These are phyloP conservation scores for Colletotrichum eremochloae DNA, from an alignment of 2,329 filamentous ascomycete species.

Conservation along the genomic window DNA sequence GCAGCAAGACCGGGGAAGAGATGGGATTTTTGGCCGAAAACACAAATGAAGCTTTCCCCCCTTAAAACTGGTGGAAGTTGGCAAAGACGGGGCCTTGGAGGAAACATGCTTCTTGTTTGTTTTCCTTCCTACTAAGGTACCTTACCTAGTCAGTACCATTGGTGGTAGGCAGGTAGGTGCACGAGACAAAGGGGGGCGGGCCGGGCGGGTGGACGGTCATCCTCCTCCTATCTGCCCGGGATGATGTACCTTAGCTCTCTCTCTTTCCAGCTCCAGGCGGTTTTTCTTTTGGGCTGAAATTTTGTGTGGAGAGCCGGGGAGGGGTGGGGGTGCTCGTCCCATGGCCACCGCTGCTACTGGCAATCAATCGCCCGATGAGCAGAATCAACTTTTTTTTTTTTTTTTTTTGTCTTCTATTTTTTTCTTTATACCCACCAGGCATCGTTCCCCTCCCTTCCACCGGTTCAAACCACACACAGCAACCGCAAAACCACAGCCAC, in stretches of 20 bases:
- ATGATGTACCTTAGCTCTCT: neutral
- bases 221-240: neutral
- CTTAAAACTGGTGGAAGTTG: too few species aligned
- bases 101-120: too few species aligned
- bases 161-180: too few species aligned
- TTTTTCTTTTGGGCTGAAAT: conserved; percentile 38
- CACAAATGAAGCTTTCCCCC: neutral
- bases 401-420: conserved; percentile 34
- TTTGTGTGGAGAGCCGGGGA: conserved; percentile 16
- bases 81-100: too few species aligned
- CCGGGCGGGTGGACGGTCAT: too few species aligned
- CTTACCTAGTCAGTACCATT: too few species aligned
- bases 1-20: neutral
- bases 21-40: neutral
- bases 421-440: conserved; percentile 22
- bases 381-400: conserved; percentile 37
- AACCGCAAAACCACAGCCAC: conserved; percentile 26
- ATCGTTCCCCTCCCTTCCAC: conserved; percentile 21
- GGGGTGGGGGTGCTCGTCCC: conserved; percentile 23
- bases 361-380: conserved; percentile 31
- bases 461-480: conserved; percentile 12
- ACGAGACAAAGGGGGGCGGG: neutral
- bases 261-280: neutral
- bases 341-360: conserved; percentile 14
- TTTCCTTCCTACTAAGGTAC: neutral